Percentiles rank a stretch among this genome's conserved stretches.
Evolutionary conservation across 129 eudicot species (phyloP).

Genomic region (Flaveria sonorensis): DNA sequence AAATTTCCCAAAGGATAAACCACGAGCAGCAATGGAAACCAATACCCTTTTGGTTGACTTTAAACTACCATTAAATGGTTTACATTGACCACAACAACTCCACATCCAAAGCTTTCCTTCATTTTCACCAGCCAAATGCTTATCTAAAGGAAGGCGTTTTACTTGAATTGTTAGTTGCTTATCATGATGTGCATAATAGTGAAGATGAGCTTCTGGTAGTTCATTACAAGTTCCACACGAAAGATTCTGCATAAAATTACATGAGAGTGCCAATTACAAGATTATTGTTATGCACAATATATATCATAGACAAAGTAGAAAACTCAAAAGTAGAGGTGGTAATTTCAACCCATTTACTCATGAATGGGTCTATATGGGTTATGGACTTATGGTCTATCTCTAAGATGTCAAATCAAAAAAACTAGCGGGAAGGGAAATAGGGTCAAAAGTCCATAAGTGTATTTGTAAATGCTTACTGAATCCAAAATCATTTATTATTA

Average conservation of each 20-base stretch:
- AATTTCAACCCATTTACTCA: constrained; percentile 3
- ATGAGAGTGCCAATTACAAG: constrained; percentile 15
- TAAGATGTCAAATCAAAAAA: not conserved
- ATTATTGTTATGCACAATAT: constrained; percentile 3
- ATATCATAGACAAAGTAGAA: not conserved
- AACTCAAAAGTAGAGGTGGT: constrained; percentile 1
- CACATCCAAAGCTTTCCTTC: constrained; percentile 99
- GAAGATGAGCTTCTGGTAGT: constrained; percentile 74
- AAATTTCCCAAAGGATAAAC: constrained; percentile 92
- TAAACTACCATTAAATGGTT: constrained; percentile 54
- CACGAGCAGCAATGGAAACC: constrained; percentile 80
- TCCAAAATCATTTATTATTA: not conserved
- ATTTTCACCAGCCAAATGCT: constrained; percentile 63
- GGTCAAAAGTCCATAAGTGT: not conserved
- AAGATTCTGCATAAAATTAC: constrained; percentile 51
- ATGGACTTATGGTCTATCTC: not conserved
- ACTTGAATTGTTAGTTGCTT: constrained; percentile 82
- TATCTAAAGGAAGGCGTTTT: constrained; percentile 48
- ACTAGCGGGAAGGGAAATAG: not conserved
- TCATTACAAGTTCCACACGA: constrained; percentile 66
- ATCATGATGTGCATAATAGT: constrained; percentile 80
- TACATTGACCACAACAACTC: constrained; percentile 95
- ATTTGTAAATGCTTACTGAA: not conserved
- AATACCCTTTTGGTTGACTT: constrained; percentile 86
- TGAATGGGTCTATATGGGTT: not conserved